Percentiles rank a stretch among this genome's conserved stretches.
Conservation (phyloP, 345 rosid species). For the Sisymbrium altissimum region DNA sequence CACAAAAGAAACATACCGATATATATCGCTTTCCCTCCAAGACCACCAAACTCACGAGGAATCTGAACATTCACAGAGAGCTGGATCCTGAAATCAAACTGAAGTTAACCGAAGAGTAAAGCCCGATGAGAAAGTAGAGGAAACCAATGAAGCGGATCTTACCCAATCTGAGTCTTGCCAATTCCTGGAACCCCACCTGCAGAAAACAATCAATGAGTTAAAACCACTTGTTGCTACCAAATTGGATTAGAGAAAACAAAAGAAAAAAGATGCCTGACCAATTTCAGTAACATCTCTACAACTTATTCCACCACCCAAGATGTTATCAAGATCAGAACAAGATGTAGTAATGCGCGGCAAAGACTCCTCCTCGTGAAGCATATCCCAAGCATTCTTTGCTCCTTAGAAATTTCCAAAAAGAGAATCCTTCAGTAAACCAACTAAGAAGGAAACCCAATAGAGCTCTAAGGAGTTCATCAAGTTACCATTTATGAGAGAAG, state of each 20-base stretch:
- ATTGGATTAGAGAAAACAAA: background rate
- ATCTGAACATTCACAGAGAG: conserved; percentile 93
- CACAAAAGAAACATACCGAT: conserved; percentile 48
- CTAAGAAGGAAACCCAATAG: background rate
- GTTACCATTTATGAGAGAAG: conserved; percentile 46
- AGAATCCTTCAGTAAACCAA: conserved; percentile 2
- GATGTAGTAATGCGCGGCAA: conserved; percentile 73
- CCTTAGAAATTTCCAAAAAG: conserved; percentile 37
- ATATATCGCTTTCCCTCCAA: conserved; percentile 86
- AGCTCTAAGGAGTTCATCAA: conserved; percentile 7
- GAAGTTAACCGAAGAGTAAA: conserved; percentile 10
- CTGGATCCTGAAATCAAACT: conserved; percentile 61
- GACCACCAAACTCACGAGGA: conserved; percentile 77
- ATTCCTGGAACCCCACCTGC: conserved; percentile 89
- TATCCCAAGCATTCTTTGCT: conserved; percentile 88
- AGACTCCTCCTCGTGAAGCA: conserved; percentile 70
- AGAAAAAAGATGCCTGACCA: conserved; percentile 40
- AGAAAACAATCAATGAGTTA: background rate
- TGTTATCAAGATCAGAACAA: conserved; percentile 70
- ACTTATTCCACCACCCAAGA: conserved; percentile 84
- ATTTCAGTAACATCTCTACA: conserved; percentile 96
- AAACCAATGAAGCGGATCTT: conserved; percentile 10
- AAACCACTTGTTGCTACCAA: background rate
- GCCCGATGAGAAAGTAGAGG: conserved; percentile 2
- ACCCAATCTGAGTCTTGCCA: conserved; percentile 97